These are phyloP conservation scores for Gryganskiella cystojenkinii DNA, from an alignment of 192 early-diverging fungal genomes.

Conservation along the genomic window DNA sequence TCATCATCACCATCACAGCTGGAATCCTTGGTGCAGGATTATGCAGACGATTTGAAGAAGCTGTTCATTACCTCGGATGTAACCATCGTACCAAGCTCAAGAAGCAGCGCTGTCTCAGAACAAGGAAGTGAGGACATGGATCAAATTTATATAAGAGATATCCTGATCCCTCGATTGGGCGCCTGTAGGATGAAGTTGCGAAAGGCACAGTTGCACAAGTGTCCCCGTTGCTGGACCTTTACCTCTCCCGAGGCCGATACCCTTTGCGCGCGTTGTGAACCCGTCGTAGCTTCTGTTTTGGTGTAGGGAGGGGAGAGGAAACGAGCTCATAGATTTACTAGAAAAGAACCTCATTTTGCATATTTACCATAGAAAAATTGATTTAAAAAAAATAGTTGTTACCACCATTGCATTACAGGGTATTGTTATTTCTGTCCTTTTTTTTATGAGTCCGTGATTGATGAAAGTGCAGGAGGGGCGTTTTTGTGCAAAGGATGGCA, in stretches of 20 bases:
- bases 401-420: no score
- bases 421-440: no score
- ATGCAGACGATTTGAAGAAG: constrained; percentile 24
- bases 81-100: neutral
- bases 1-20: neutral
- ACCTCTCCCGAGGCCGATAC: constrained; percentile 51
- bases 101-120: neutral
- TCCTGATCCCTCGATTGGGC: constrained; percentile 7
- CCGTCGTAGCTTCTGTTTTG: constrained; percentile 31
- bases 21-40: neutral
- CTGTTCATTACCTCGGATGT: constrained; percentile 59
- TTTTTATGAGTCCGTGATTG: no score
- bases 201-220: constrained; percentile 68
- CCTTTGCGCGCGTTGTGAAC: constrained; percentile 71
- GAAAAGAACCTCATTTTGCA: no score
- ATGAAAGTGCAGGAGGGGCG: no score
- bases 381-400: no score
- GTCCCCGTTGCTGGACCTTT: constrained; percentile 83
- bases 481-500: no score
- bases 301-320: neutral
- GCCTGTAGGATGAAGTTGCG: constrained; percentile 56
- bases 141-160: constrained; percentile 3
- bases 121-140: neutral
- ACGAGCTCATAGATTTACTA: neutral
- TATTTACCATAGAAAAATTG: no score